These are phyloP conservation scores for Parastagonospora avenae DNA, from an alignment of 2,329 filamentous ascomycete species.

Conservation along the genomic window DNA sequence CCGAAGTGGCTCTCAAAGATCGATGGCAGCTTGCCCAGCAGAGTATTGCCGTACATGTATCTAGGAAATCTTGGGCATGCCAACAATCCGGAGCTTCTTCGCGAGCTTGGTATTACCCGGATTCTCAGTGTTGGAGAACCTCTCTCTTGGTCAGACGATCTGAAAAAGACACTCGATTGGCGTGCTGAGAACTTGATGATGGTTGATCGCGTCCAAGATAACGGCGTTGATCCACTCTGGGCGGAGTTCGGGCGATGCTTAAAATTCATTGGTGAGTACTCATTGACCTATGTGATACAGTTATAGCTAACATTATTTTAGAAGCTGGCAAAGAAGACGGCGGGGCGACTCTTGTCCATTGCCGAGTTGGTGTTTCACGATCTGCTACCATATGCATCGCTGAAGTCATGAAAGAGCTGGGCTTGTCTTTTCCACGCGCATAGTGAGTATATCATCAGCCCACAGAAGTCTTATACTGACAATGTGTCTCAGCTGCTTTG, in stretches of 20 bases:
- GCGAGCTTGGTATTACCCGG: conserved; percentile 79
- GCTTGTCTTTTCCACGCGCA: conserved; percentile 84
- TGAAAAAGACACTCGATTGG: conserved; percentile 66
- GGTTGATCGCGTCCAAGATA: conserved; percentile 89
- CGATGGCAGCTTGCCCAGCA: conserved; percentile 89
- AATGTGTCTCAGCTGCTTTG: conserved; percentile 69
- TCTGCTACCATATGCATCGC: conserved; percentile 98
- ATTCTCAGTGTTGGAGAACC: conserved; percentile 92
- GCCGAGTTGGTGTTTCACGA: conserved; percentile 91
- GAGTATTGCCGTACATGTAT: conserved; percentile 93
- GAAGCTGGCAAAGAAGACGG: conserved; percentile 78
- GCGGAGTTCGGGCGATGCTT: conserved; percentile 85
- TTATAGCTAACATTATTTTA: conserved; percentile 47
- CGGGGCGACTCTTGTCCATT: conserved; percentile 90
- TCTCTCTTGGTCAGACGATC: conserved; percentile 76
- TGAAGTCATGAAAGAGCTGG: conserved; percentile 87
- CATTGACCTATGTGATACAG: neutral
- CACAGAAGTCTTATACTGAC: neutral
- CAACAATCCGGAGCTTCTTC: conserved; percentile 86
- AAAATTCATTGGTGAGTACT: conserved; percentile 82
- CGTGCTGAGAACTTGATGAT: conserved; percentile 77
- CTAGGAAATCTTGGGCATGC: conserved; percentile 91
- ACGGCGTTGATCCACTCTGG: conserved; percentile 90
- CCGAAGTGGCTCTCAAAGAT: conserved; percentile 82
- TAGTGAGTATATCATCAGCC: conserved; percentile 61